These are phyloP conservation scores for Lepidopterella palustris DNA, from an alignment of 495 filamentous ascomycete genomes.

Conservation along the genomic window DNA sequence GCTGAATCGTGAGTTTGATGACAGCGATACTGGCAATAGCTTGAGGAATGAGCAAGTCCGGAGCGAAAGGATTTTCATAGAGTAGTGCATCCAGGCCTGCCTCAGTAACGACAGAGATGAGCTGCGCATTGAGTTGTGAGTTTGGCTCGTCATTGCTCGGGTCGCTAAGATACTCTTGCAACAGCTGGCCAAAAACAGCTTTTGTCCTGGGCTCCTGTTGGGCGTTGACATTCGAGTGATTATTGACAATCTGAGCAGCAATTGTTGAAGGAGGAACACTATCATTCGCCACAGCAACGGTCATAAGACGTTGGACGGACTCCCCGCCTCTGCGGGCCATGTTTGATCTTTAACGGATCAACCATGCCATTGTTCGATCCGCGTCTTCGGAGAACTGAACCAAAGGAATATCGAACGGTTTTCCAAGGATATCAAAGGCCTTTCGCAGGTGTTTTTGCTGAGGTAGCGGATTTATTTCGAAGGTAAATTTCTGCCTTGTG, in stretches of 20 bases:
- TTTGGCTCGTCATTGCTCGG: conserved; percentile 50
- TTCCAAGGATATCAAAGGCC: no score
- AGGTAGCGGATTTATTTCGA: no score
- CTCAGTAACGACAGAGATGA: conserved; percentile 76
- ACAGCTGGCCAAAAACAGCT: conserved; percentile 56
- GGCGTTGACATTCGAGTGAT: conserved; percentile 37
- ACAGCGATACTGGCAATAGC: conserved; percentile 63
- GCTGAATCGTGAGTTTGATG: conserved; percentile 62
- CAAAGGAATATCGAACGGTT: background rate
- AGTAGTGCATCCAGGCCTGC: conserved; percentile 64
- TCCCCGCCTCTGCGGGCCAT: conserved; percentile 28
- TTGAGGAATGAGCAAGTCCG: conserved; percentile 50
- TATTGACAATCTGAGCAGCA: conserved; percentile 46
- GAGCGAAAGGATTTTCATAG: conserved; percentile 55
- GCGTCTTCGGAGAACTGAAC: background rate
- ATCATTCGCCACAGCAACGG: conserved; percentile 10
- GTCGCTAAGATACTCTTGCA: conserved; percentile 54
- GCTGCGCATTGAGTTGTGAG: conserved; percentile 66
- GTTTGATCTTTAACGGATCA: conserved; percentile 1
- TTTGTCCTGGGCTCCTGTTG: conserved; percentile 42
- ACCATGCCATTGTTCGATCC: conserved; percentile 9
- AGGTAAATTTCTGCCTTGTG: no score
- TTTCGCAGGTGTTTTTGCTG: no score
- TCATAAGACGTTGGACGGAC: conserved; percentile 17
- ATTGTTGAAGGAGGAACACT: conserved; percentile 44